Base-by-base conservation (phyloP, 371 early-diverging fungal genomes). In the Paraphysoderma sedebokerense region DNA sequence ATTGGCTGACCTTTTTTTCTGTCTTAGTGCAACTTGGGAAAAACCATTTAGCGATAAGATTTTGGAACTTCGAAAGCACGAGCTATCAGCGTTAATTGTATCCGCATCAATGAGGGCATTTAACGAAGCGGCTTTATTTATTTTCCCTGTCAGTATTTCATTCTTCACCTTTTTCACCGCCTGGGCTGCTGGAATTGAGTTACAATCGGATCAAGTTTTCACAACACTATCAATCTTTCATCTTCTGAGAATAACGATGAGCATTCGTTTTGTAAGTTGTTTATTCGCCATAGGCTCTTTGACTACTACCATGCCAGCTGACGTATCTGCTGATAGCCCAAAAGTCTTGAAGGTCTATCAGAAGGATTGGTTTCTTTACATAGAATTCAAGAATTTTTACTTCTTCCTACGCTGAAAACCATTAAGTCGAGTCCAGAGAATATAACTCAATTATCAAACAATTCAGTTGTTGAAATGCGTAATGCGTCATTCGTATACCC, bases 121-220 rank as follows among this genome's bases (percentile, higher is more conserved):
- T 47, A 60, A 56, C 44, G 67, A 63, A 24, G 58, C 58, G 3
- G 13, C 56, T 24, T 67, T 42, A 28, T 27, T n/a, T n/a, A n/a
- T n/a, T n/a, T 60, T 24, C 17, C 39, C 60, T 7, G 35, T n/a
- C n/a, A n/a, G n/a, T n/a, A n/a, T n/a, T n/a, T n/a, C n/a, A n/a
- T n/a, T n/a, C n/a, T n/a, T n/a, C n/a, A n/a, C n/a, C n/a, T n/a
- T n/a, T n/a, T n/a, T n/a, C n/a, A n/a, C n/a, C n/a, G n/a, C n/a
- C n/a, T n/a, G n/a, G n/a, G n/a, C n/a, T n/a, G n/a, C n/a, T n/a
- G n/a, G n/a, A n/a, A n/a, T n/a, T n/a, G n/a, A n/a, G n/a, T n/a
- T n/a, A n/a, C 35, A n/a, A 34, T 34, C n/a, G n/a, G n/a, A n/a
- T 13, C 44, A 47, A 46, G 42, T 65, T 20, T 67, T 67, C 50